A percentile compares a stretch with the other conserved stretches of the same genome.
phyloP scores from a whole-genome alignment of 176 grass and related monocot genomes.

The Cymbopogon citratus region DNA sequence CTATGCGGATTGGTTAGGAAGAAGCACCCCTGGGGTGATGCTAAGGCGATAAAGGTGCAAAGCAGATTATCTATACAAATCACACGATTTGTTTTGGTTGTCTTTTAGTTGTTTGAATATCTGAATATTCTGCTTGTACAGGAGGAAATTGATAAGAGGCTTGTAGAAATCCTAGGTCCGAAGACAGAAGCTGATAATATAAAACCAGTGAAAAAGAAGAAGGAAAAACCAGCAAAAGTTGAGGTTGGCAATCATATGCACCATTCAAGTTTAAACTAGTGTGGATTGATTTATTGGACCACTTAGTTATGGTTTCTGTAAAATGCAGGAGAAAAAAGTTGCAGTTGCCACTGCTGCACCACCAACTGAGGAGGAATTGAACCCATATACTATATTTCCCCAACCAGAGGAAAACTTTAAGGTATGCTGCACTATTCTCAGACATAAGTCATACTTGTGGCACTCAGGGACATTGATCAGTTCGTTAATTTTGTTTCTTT shows the following conservation, averaged over 20 bases:
- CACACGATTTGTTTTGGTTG: not conserved
- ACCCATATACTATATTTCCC: slow-evolving; percentile 92
- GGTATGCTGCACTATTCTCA: slow-evolving; percentile 35
- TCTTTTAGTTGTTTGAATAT: slow-evolving; percentile 11
- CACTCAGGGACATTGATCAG: not conserved
- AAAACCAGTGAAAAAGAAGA: slow-evolving; percentile 93
- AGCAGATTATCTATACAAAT: slow-evolving; percentile 1
- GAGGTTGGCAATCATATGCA: slow-evolving; percentile 47
- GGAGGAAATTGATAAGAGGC: slow-evolving; percentile 84
- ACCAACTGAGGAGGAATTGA: slow-evolving; percentile 83
- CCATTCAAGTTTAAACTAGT: not conserved
- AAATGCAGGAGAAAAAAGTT: slow-evolving; percentile 65
- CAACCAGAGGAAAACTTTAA: slow-evolving; percentile 89
- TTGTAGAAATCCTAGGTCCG: slow-evolving; percentile 72
- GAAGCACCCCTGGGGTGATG: slow-evolving; percentile 88
- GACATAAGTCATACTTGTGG: not conserved
- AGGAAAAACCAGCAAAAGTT: slow-evolving; percentile 84
- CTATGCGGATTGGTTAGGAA: slow-evolving; percentile 88
- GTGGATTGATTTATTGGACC: not conserved
- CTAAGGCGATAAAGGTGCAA: slow-evolving; percentile 77
- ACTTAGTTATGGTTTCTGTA: slow-evolving; percentile 17
- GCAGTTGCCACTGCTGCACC: slow-evolving; percentile 31
- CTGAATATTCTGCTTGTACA: slow-evolving; percentile 32
- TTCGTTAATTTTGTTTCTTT: not conserved
- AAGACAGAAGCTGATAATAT: slow-evolving; percentile 87